Percentiles rank a stretch among this genome's conserved stretches.
Evolutionary conservation across 2,329 filamentous ascomycete species (phyloP).

Genomic region (Nemania diffusa): DNA sequence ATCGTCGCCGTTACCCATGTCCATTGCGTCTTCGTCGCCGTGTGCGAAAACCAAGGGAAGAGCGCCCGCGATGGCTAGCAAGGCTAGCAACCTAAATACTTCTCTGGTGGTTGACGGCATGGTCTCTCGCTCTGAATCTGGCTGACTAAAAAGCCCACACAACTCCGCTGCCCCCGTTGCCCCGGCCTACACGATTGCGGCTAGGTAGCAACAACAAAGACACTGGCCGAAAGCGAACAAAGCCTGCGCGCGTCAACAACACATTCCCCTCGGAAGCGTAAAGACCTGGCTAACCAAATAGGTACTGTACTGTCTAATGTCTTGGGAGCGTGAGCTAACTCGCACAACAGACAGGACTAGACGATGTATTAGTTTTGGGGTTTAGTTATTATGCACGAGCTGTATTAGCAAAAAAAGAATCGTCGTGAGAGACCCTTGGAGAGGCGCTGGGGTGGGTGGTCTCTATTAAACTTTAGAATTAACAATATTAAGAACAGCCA

Average conservation of each 20-base stretch:
- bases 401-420: slow-evolving; percentile 2
- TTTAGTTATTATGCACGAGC: background rate
- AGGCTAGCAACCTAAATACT: slow-evolving; percentile 43
- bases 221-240: slow-evolving; percentile 15
- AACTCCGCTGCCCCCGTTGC: background rate
- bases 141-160: slow-evolving; percentile 14
- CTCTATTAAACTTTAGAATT: slow-evolving; percentile 23
- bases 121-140: slow-evolving; percentile 11
- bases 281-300: background rate
- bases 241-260: slow-evolving; percentile 14
- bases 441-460: background rate
- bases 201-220: slow-evolving; percentile 17
- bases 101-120: slow-evolving; percentile 43
- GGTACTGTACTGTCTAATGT: slow-evolving; percentile 14
- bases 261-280: slow-evolving; percentile 22
- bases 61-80: slow-evolving; percentile 46
- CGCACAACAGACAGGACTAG: background rate
- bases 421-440: background rate
- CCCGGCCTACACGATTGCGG: slow-evolving; percentile 4
- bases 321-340: background rate
- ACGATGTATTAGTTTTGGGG: background rate
- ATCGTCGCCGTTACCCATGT: slow-evolving; percentile 44
- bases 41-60: slow-evolving; percentile 50
- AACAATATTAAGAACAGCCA: slow-evolving; percentile 18
- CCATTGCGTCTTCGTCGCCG: slow-evolving; percentile 46